Percentiles rank a stretch among this genome's conserved stretches.
These are phyloP conservation scores for Pestalotiopsis sp. DNA, from an alignment of 2,329 filamentous ascomycete genomes.

Conservation along the genomic window DNA sequence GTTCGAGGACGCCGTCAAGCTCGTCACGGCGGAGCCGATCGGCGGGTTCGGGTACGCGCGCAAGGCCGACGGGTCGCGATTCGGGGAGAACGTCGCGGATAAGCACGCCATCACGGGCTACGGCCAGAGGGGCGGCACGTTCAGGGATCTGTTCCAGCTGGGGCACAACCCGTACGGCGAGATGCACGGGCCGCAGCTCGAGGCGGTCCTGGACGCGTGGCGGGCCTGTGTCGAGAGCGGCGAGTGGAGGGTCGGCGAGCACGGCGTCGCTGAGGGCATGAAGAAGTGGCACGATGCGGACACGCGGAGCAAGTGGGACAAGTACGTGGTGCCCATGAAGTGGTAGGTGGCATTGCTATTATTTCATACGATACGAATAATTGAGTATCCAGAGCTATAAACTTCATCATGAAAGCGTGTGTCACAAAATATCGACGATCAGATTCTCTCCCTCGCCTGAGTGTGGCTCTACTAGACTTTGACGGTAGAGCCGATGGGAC, in stretches of 20 bases:
- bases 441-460: not conserved
- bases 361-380: not conserved
- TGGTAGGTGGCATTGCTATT: not conserved
- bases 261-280: not conserved
- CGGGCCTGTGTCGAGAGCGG: not conserved
- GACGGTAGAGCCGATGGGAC: conserved; percentile 5
- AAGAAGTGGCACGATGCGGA: conserved; percentile 2
- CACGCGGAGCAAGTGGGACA: not conserved
- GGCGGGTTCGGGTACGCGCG: not conserved
- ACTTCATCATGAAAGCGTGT: not conserved
- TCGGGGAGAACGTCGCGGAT: not conserved
- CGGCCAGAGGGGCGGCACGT: not conserved
- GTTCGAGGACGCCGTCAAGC: not conserved
- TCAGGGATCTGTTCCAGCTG: not conserved
- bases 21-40: not conserved
- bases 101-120: not conserved
- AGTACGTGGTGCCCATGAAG: not conserved
- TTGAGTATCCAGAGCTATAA: not conserved
- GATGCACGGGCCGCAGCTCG: conserved; percentile 1
- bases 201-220: not conserved
- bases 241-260: not conserved
- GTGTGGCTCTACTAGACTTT: not conserved
- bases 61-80: not conserved
- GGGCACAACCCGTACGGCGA: not conserved
- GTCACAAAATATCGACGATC: not conserved